These are phyloP conservation scores for Pontederia paniculata DNA, from an alignment of 176 grass and related monocot species.

Conservation along the genomic window DNA sequence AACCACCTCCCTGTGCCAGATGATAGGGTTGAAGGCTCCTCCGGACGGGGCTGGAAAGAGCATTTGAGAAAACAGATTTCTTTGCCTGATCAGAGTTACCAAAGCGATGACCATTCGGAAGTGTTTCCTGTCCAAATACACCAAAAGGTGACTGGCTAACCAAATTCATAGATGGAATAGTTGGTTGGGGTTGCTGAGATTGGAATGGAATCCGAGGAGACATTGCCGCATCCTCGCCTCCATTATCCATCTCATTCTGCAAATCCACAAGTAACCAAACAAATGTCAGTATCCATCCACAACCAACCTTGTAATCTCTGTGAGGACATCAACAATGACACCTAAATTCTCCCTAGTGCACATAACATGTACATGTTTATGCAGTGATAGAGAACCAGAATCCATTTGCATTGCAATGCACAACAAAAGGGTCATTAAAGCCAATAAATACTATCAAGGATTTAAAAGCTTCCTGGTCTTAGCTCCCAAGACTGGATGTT, in stretches of 20 bases:
- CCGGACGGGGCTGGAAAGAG: conserved; percentile 49
- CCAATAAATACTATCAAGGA: no score
- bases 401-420: no score
- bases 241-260: conserved; percentile 81
- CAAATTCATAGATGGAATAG: conserved; percentile 36
- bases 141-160: conserved; percentile 21
- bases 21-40: conserved; percentile 61
- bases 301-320: not conserved
- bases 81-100: conserved; percentile 50
- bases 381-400: no score
- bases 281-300: not conserved
- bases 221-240: conserved; percentile 45
- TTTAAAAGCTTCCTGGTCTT: not conserved
- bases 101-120: conserved; percentile 20
- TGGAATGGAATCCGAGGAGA: conserved; percentile 35
- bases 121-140: conserved; percentile 22
- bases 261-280: conserved; percentile 4
- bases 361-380: no score
- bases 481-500: no score
- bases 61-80: conserved; percentile 64
- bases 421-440: no score
- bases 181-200: conserved; percentile 27
- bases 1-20: conserved; percentile 28
- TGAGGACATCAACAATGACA: not conserved
- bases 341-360: no score